Evolutionary conservation across 768 basidiomycete species (phyloP).

Genomic region (Leucosporidium creatinivorum): DNA sequence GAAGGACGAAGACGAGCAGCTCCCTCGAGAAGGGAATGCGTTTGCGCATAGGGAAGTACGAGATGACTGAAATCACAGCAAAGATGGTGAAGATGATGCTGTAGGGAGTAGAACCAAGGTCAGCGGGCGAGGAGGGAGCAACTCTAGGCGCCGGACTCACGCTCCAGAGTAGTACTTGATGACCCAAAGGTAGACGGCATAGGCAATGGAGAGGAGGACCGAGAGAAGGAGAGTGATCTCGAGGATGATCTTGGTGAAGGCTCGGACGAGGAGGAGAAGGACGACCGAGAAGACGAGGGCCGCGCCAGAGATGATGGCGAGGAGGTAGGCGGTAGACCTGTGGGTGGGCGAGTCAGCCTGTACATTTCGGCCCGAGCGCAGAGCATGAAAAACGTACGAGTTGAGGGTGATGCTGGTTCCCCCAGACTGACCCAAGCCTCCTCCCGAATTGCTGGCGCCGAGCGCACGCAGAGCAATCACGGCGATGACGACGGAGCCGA

Average conservation of each 20-base stretch:
- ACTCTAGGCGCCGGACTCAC: no score
- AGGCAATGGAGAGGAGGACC: conserved; percentile 14
- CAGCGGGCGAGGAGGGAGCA: no score
- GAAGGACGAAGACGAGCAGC: conserved; percentile 34
- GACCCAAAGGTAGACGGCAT: conserved; percentile 34
- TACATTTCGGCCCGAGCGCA: no score
- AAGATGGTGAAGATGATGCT: conserved; percentile 38
- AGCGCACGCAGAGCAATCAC: conserved; percentile 34
- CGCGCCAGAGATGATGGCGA: conserved; percentile 33
- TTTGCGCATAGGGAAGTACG: conserved; percentile 31
- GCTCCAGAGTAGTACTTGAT: conserved; percentile 30
- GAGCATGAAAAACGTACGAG: conserved; percentile 6
- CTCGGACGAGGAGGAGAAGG: conserved; percentile 30
- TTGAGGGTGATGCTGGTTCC: conserved; percentile 18
- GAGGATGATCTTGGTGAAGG: conserved; percentile 36
- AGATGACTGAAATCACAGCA: conserved; percentile 33
- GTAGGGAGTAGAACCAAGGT: no score
- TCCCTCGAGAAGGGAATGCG: conserved; percentile 31
- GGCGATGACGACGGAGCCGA: conserved; percentile 34
- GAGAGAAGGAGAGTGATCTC: conserved; percentile 26
- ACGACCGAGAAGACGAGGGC: conserved; percentile 30
- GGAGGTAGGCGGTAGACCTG: conserved; percentile 22
- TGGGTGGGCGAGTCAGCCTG: no score
- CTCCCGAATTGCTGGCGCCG: background rate
- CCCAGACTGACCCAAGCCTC: conserved; percentile 8